Conservation (phyloP, 345 rosid genomes). For the Hibiscus mutabilis region DNA sequence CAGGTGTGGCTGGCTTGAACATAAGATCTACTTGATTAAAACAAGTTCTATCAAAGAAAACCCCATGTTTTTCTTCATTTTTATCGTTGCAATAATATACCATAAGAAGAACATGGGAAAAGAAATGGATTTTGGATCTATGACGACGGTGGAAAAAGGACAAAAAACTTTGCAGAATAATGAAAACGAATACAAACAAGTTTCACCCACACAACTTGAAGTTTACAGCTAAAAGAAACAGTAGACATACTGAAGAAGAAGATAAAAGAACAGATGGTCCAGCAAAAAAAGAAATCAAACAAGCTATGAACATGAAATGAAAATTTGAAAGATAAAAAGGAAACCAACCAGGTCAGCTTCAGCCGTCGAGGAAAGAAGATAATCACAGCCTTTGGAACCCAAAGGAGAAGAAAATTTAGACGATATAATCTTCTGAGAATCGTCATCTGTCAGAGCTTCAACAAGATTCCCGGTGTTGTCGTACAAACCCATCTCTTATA, state of each 20-base stretch:
- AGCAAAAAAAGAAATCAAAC: neutral
- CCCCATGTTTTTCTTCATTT: too few species aligned
- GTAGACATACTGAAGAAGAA: neutral
- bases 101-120: neutral
- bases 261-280: too few species aligned
- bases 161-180: too few species aligned
- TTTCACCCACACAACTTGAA: too few species aligned
- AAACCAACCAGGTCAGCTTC: neutral
- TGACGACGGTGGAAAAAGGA: neutral
- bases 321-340: neutral
- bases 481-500: constrained; percentile 5
- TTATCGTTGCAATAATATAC: too few species aligned
- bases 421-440: neutral
- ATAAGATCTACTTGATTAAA: too few species aligned
- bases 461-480: neutral
- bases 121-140: neutral
- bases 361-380: constrained; percentile 32
- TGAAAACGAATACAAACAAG: too few species aligned
- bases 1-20: too few species aligned
- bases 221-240: neutral
- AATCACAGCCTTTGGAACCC: constrained; percentile 46
- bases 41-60: too few species aligned
- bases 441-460: constrained; percentile 14
- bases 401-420: constrained; percentile 36
- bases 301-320: neutral